Percentiles rank a stretch among this genome's conserved stretches.
phyloP scores from a whole-genome alignment of 1,284 basidiomycete genomes.

The Leccinum subrobustum region DNA sequence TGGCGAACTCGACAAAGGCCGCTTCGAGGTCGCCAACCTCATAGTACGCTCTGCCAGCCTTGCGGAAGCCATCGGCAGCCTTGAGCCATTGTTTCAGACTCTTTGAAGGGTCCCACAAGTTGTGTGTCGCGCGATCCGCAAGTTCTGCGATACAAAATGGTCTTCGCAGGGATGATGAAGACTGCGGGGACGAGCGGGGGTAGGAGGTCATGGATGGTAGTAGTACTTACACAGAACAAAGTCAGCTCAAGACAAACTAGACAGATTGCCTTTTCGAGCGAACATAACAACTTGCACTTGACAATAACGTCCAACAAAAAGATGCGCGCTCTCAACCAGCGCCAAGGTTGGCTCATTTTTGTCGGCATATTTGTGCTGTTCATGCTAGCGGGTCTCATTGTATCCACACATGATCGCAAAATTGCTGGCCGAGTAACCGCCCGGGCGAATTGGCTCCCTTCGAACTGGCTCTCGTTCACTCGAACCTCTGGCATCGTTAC shows the following conservation, averaged over 20 bases:
- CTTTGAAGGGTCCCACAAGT: slow-evolving; percentile 36
- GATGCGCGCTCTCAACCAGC: slow-evolving; percentile 24
- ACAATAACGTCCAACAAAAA: slow-evolving; percentile 1
- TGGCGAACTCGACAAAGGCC: slow-evolving; percentile 40
- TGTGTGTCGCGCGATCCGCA: slow-evolving; percentile 33
- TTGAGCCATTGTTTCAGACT: slow-evolving; percentile 38
- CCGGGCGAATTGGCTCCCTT: slow-evolving; percentile 16
- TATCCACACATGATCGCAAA: slow-evolving; percentile 33
- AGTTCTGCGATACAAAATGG: slow-evolving; percentile 37
- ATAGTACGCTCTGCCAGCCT: slow-evolving; percentile 28
- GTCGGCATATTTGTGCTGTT: slow-evolving; percentile 50
- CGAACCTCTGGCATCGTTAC: slow-evolving; percentile 9
- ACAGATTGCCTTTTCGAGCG: slow-evolving; percentile 25
- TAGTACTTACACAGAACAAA: slow-evolving; percentile 4
- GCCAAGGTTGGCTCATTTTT: slow-evolving; percentile 44
- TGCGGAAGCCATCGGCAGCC: slow-evolving; percentile 36
- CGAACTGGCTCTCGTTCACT: slow-evolving; percentile 20
- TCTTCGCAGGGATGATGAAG: slow-evolving; percentile 24
- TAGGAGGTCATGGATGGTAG: slow-evolving; percentile 27
- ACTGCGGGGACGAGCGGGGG: slow-evolving; percentile 23
- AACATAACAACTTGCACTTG: neutral
- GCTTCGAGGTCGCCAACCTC: slow-evolving; percentile 33
- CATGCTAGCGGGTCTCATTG: slow-evolving; percentile 55
- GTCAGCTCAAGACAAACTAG: neutral
- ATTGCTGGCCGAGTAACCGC: slow-evolving; percentile 4